Conservation (phyloP, 2,329 filamentous ascomycete genomes). For the Talaromyces sp. region DNA sequence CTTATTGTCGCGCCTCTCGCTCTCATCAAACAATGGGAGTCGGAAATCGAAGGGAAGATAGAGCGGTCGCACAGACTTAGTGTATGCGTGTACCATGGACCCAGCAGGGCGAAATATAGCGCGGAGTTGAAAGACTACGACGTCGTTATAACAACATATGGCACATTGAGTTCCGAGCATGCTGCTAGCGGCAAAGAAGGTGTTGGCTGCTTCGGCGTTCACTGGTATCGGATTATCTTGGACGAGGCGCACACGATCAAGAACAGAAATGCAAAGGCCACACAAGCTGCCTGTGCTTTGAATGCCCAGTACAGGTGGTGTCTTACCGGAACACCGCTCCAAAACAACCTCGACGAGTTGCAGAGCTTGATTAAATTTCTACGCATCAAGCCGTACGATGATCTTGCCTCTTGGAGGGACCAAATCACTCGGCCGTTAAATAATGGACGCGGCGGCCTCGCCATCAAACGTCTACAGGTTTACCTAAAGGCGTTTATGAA, state of each 20-base stretch:
- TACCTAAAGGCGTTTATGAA: constrained; percentile 95
- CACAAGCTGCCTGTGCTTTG: constrained; percentile 82
- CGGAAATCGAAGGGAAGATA: constrained; percentile 82
- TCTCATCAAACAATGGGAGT: constrained; percentile 94
- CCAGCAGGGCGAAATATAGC: constrained; percentile 71
- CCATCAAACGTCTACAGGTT: constrained; percentile 77
- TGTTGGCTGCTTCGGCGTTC: constrained; percentile 79
- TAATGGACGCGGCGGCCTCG: constrained; percentile 79
- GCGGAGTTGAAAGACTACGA: constrained; percentile 78
- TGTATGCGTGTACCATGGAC: constrained; percentile 87
- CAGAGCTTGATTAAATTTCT: constrained; percentile 92
- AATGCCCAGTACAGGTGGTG: constrained; percentile 91
- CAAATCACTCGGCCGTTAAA: constrained; percentile 88
- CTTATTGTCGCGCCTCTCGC: constrained; percentile 89
- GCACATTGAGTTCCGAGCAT: constrained; percentile 89
- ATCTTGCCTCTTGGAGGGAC: constrained; percentile 80
- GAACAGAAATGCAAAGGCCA: constrained; percentile 92
- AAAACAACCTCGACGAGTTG: constrained; percentile 95
- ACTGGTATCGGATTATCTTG: constrained; percentile 93
- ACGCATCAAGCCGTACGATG: constrained; percentile 83
- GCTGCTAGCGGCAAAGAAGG: constrained; percentile 52
- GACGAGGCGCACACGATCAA: constrained; percentile 99
- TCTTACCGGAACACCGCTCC: constrained; percentile 91
- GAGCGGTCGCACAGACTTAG: constrained; percentile 62
- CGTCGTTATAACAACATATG: constrained; percentile 95